These are phyloP conservation scores for Malus hybrid DNA, from an alignment of 331 rosid genomes.

Conservation along the genomic window DNA sequence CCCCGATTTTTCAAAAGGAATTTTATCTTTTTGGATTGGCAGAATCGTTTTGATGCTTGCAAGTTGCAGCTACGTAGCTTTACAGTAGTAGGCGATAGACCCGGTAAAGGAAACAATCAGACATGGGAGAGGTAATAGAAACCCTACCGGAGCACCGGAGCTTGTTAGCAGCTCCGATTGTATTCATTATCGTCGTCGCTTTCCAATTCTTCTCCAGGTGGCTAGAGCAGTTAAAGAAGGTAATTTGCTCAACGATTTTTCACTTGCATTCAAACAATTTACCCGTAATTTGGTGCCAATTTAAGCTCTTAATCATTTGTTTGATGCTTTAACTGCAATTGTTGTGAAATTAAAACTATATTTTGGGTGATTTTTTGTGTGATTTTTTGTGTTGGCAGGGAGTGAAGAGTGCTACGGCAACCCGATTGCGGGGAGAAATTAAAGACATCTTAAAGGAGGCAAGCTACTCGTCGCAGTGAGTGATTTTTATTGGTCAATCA, in stretches of 20 bases:
- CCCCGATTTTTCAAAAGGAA: neutral
- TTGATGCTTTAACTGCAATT: neutral
- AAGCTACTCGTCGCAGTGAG: constrained; percentile 74
- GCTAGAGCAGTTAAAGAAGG: constrained; percentile 53
- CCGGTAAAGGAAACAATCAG: neutral
- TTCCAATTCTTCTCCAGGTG: constrained; percentile 2
- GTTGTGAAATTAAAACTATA: neutral
- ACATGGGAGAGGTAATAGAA: neutral
- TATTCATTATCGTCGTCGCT: constrained; percentile 42
- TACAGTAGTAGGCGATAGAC: neutral
- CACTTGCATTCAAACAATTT: neutral
- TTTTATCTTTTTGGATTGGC: neutral
- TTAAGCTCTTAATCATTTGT: neutral
- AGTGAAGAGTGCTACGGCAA: constrained; percentile 28
- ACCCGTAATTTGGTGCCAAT: neutral
- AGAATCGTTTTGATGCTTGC: neutral
- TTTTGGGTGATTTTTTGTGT: neutral
- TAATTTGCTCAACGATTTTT: neutral
- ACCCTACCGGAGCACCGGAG: constrained; percentile 28
- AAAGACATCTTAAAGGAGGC: constrained; percentile 72
- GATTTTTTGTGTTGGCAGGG: constrained; percentile 12
- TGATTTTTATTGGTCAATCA: neutral
- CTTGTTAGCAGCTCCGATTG: constrained; percentile 51
- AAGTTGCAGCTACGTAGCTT: neutral
- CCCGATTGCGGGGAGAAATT: constrained; percentile 54